Conservation (phyloP, 1,284 basidiomycete genomes). For the Blastosporella zonata region DNA sequence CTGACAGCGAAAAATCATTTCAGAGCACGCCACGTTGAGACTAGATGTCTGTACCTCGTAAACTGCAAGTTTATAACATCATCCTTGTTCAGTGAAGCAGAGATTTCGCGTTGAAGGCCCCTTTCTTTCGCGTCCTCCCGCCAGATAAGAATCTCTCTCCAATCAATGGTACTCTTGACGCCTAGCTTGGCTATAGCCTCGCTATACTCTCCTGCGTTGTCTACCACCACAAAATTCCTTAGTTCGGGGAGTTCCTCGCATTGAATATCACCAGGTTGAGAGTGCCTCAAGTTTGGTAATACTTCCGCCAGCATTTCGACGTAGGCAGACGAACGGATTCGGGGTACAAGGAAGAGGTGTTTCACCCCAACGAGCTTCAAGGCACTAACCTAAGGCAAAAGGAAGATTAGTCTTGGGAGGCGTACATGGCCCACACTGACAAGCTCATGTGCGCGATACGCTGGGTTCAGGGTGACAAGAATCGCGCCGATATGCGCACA, state of each 20-base stretch:
- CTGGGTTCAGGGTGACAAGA: slow-evolving; percentile 79
- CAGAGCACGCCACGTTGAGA: neutral
- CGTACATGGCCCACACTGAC: slow-evolving; percentile 30
- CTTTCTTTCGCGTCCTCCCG: slow-evolving; percentile 45
- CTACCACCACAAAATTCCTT: slow-evolving; percentile 66
- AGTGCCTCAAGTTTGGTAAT: slow-evolving; percentile 55
- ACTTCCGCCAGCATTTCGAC: slow-evolving; percentile 54
- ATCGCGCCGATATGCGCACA: slow-evolving; percentile 78
- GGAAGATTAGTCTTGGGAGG: neutral
- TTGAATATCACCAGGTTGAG: slow-evolving; percentile 55
- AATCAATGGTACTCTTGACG: slow-evolving; percentile 56
- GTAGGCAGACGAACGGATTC: slow-evolving; percentile 65
- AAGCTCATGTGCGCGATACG: slow-evolving; percentile 72
- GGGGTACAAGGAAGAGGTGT: slow-evolving; percentile 72
- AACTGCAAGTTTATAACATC: slow-evolving; percentile 83
- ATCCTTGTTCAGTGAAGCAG: slow-evolving; percentile 45
- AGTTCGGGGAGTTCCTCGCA: slow-evolving; percentile 60
- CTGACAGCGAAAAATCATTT: slow-evolving; percentile 33
- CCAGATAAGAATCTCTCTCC: slow-evolving; percentile 66
- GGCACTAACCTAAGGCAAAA: slow-evolving; percentile 45
- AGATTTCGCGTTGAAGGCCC: slow-evolving; percentile 38
- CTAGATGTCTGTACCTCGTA: slow-evolving; percentile 55
- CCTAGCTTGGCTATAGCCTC: slow-evolving; percentile 39
- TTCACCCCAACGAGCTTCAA: slow-evolving; percentile 68
- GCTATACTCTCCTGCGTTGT: slow-evolving; percentile 48